Base-by-base conservation (phyloP, 129 eudicot genomes). In the Artemisia annua region DNA sequence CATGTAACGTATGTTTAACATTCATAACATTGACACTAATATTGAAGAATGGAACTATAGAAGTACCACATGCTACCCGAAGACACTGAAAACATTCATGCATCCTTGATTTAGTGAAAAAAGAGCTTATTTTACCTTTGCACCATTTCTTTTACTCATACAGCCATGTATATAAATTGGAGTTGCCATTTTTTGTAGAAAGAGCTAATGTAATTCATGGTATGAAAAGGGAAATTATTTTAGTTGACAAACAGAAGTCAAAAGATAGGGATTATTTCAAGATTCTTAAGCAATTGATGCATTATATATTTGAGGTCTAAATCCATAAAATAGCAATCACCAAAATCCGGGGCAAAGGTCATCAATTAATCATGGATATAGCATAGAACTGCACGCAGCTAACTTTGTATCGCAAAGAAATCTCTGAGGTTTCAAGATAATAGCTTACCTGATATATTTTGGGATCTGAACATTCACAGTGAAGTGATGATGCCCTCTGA, bases 401-500 rank as follows among this genome's bases (percentile, higher is more conserved):
- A 71, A 56, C 26, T 67, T 67, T 9, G 18, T 48, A 19, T 67
- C 49, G 1, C 2, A 28, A 3, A 60, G 46, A 62, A 26, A 70
- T 52, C 50, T 30, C 32, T 19, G 4, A 51, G 11, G 43, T 70
- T 50, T 11, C 56, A 57, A 51, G 67, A 48, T 35, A 70, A 32
- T 30, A 32, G 48, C 14, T n/a, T 69, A 93, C 98, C 97, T 94
- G 79, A 86, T 79, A 67, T 72, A 19, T 72, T 83, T 87, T 8
- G 98, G 98, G 67, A 94, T 88, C 71, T 78, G 79, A 73, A 94
- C 89, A 43, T 90, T 80, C 22, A 90, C 89, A 70, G 74, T 74
- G 63, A 94, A 90, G 67, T 85, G 77, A 85, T 94, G 98, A 87
- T 88, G 89, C 3, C 97, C 98, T 72, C 96, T 85, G 66, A 54